Evolutionary conservation across 2,329 filamentous ascomycete species (phyloP).

Genomic region (Neonectria ditissima): DNA sequence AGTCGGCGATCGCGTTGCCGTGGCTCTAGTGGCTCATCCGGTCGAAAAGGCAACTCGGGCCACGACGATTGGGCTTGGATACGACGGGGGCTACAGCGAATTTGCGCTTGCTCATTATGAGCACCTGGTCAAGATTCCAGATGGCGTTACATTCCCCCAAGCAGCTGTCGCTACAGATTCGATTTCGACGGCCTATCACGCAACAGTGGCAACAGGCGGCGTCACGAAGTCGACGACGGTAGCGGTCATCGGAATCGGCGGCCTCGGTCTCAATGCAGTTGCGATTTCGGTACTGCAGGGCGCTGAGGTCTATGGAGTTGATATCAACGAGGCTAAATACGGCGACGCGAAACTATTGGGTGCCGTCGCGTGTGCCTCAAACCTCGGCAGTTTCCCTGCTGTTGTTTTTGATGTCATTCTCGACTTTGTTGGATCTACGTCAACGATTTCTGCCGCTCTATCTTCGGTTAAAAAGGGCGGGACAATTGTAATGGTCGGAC

Average conservation of each 20-base stretch:
- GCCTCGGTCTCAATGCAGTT: conserved; percentile 27
- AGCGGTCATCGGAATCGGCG: conserved; percentile 21
- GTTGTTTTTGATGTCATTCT: conserved; percentile 12
- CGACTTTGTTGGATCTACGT: conserved; percentile 14
- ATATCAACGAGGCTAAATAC: conserved; percentile 24
- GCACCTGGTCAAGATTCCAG: conserved; percentile 24
- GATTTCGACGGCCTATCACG: conserved; percentile 27
- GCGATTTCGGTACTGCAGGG: conserved; percentile 19
- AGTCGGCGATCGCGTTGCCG: conserved; percentile 23
- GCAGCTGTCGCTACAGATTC: conserved; percentile 30
- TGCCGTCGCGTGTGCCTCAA: conserved; percentile 8
- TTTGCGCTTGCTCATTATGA: conserved; percentile 14
- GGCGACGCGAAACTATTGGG: conserved; percentile 16
- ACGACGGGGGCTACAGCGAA: conserved; percentile 14
- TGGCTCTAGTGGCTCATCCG: conserved; percentile 24
- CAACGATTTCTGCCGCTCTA: not conserved
- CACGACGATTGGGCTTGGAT: conserved; percentile 14
- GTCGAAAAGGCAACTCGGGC: conserved; percentile 14
- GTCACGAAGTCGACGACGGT: conserved; percentile 14
- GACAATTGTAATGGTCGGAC: conserved; percentile 23
- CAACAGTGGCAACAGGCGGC: conserved; percentile 14
- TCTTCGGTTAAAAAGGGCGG: conserved; percentile 5
- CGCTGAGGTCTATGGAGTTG: conserved; percentile 27
- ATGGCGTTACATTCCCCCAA: conserved; percentile 18
- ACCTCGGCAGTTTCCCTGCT: conserved; percentile 5